phyloP scores from a whole-genome alignment of 441 rosid species.

The Bocquillonia castaneifolia region DNA sequence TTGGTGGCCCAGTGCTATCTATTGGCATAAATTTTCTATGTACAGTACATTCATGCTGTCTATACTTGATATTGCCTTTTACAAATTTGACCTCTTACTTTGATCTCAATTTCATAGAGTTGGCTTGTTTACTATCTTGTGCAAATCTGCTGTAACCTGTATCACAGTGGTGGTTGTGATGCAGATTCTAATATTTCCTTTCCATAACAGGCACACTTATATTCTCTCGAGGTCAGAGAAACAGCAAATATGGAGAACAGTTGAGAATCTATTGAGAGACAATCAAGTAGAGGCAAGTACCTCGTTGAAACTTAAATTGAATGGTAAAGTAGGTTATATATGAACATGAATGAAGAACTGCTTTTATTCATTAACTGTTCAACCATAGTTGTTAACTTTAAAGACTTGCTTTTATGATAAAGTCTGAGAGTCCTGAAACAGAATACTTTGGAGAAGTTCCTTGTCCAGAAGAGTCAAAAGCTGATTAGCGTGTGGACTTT shows the following conservation, averaged over 20 bases:
- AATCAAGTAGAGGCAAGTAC: slow-evolving; percentile 94
- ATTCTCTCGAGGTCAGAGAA: slow-evolving; percentile 66
- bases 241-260: slow-evolving; percentile 76
- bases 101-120: background rate
- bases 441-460: background rate
- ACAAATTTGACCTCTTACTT: background rate
- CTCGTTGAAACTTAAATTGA: slow-evolving; percentile 16
- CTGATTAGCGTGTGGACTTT: slow-evolving; percentile 3
- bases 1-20: background rate
- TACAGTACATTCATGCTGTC: background rate
- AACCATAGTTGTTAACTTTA: background rate
- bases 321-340: slow-evolving; percentile 9
- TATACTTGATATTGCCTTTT: background rate
- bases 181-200: slow-evolving; percentile 19
- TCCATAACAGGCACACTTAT: slow-evolving; percentile 73
- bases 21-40: background rate
- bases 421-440: slow-evolving; percentile 7
- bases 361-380: background rate
- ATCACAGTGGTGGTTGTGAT: slow-evolving; percentile 8
- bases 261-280: slow-evolving; percentile 77
- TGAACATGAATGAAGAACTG: background rate
- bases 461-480: background rate
- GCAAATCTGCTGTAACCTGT: slow-evolving; percentile 4
- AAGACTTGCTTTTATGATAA: slow-evolving; percentile 1
- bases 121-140: slow-evolving; percentile 4